Evolutionary conservation across 345 rosid genomes (phyloP), one percentile per base, ranked within the genome.

Genomic region (Psidium guajava): DNA sequence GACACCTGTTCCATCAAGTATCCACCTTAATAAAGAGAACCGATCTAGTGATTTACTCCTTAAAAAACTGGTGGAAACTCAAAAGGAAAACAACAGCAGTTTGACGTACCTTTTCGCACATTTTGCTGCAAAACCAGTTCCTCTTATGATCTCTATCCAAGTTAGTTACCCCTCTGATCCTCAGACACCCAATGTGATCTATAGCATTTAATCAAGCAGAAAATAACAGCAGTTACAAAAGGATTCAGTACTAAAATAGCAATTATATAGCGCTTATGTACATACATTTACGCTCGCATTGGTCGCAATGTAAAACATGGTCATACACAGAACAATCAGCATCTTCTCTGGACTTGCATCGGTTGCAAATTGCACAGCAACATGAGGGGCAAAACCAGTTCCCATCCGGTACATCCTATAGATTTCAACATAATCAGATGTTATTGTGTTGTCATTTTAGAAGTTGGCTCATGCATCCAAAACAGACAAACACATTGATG

Each of bases 341-440:
- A 82, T 88, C 90, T 51, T 83, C 85, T 82, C 90, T 57, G 84
- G 88, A 73, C 84, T 89, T 69, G 82, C 83, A 82, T 83, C 88
- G 83, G 82, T 91, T 89, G 89, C 98, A 95, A 54, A 91, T 87
- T 82, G 87, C 84, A 88, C 98, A 95, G 86, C 97, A 90, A 83
- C 99, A 97, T 74, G 96, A 92, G 57, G 96, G 92, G 86, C 98
- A 95, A 88, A 93, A 97, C 98, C 97, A 97, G 85, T 94, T 94
- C 86, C 97, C 98, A 52, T 92, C 95, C 6, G 98, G 98, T 89
- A 95, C 82, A 85, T 88, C 92, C 98, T 93, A 82, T 77, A 85
- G 25, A 82, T 87, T 61, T 75, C 32, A 25, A 82, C 40, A 22
- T n/a, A 85, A 52, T 54, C 54, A 54, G 75, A 59, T 21, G 73